A percentile compares a stretch with the other conserved stretches of the same genome.
Conservation (phyloP, 1,284 basidiomycete species). For the Volvariella surrecta region DNA sequence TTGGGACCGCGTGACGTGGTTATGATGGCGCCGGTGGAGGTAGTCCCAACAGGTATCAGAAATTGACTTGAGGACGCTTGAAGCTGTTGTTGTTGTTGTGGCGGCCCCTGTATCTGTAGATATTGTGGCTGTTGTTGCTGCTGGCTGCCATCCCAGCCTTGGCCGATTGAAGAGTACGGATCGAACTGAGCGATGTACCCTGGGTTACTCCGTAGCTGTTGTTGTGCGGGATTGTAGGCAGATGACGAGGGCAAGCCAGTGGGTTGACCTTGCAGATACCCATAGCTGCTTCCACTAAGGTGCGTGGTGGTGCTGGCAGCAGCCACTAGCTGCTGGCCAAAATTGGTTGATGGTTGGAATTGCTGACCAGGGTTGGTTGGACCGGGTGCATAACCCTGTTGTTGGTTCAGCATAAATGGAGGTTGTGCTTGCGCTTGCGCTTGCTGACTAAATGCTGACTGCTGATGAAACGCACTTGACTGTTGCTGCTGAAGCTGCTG, state of each 20-base stretch:
- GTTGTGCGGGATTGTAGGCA: conserved; percentile 25
- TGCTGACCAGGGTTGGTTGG: conserved; percentile 13
- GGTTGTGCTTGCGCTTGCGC: conserved; percentile 10
- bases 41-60: too few relatives aligned
- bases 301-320: conserved; percentile 15
- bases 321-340: conserved; percentile 25
- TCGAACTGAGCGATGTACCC: conserved; percentile 44
- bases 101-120: conserved; percentile 14
- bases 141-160: conserved; percentile 24
- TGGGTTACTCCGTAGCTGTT: conserved; percentile 32
- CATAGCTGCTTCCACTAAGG: conserved; percentile 33
- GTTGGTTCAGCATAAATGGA: conserved; percentile 1
- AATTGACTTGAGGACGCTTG: neutral
- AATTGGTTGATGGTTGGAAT: conserved; percentile 30
- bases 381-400: conserved; percentile 11
- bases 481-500: conserved; percentile 19
- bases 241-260: conserved; percentile 4
- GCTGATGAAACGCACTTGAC: conserved; percentile 21
- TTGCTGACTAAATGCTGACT: conserved; percentile 16
- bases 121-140: conserved; percentile 15
- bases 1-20: conserved; percentile 19
- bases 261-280: conserved; percentile 29
- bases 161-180: conserved; percentile 37
- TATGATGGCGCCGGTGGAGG: neutral
- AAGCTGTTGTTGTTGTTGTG: neutral